Evolutionary conservation across 202 grass and related monocot species (phyloP).

Genomic region (Hordeum pubiflorum): DNA sequence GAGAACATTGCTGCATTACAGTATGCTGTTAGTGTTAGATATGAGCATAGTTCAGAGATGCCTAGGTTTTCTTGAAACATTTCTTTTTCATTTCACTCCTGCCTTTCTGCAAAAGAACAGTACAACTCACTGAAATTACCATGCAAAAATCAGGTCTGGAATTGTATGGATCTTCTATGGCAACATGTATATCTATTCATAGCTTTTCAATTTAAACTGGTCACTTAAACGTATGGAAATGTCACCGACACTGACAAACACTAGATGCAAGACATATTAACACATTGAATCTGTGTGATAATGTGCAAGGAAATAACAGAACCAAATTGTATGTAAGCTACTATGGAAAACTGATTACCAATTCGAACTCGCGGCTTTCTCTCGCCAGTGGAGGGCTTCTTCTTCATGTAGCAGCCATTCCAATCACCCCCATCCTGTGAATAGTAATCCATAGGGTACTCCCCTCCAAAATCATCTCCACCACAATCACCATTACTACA

Average conservation of each 20-base stretch:
- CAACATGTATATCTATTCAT: neutral
- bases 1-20: neutral
- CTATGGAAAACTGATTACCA: conserved; percentile 31
- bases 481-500: conserved; percentile 20
- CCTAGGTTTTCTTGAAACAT: neutral
- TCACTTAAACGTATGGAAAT: neutral
- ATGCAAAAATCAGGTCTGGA: neutral
- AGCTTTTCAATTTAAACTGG: neutral
- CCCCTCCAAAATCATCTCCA: conserved; percentile 37
- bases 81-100: neutral
- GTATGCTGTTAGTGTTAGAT: neutral
- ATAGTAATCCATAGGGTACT: conserved; percentile 97
- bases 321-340: neutral
- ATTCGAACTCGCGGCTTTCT: conserved; percentile 30
- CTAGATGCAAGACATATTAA: neutral
- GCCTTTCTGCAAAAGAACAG: neutral
- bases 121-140: neutral
- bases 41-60: neutral
- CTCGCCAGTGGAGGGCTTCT: conserved; percentile 37
- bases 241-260: neutral
- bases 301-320: neutral
- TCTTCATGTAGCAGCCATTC: conserved; percentile 92
- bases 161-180: neutral
- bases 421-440: conserved; percentile 88
- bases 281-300: neutral